Base-by-base conservation (phyloP, 2,329 filamentous ascomycete species). In the Colletotrichum simmondsii region DNA sequence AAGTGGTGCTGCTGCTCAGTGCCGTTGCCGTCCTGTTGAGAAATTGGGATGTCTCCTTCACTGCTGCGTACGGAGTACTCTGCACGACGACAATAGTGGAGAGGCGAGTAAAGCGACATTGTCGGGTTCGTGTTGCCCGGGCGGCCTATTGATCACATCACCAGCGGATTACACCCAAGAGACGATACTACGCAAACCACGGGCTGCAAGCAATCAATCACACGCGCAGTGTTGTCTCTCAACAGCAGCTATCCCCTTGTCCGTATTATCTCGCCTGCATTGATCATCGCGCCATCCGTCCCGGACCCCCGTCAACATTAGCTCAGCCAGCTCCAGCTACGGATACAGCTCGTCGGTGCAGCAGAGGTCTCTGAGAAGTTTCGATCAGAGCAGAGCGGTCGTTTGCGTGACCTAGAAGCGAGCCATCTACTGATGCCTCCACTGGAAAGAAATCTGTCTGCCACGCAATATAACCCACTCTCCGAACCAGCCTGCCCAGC, bases 21-120 rank as follows among this genome's bases (percentile, higher is more conserved):
- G 49, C 58, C 65, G 65, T 52, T 58, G 58, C 58, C 65, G 65
- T 58, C 60, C 37, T 59, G 32, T 46, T 42, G 56, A 71, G 63
- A 46, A 52, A 26, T 42, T 67, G n/a, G 24, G 46, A n/a, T 37
- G 5, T 26, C 22, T 56, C 26, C 5, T 28, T 24, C 53, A 28
- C 53, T 22, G 26, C 53, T 4, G 19, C 42, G 19, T 49, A 19
- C 19, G 42, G 32, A 12, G 32, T 35, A 35, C 11, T 35, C 53
- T 26, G n/a, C 53, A 30, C 28, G 30, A 19, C 26, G 28, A n/a
- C 28, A 28, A 26, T 58, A 46, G 30, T 42, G 26, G 46, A 28
- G 19, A 46, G 46, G 32, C 28, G 68, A 58, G 28, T 24, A 37
- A 46, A 66, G 42, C 59, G 35, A 54, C 28, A 28, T 14, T 30